Evolutionary conservation across 2,329 filamentous ascomycete species (phyloP), one percentile per base, ranked within the genome.

Genomic region (Macroventuria anomochaeta): DNA sequence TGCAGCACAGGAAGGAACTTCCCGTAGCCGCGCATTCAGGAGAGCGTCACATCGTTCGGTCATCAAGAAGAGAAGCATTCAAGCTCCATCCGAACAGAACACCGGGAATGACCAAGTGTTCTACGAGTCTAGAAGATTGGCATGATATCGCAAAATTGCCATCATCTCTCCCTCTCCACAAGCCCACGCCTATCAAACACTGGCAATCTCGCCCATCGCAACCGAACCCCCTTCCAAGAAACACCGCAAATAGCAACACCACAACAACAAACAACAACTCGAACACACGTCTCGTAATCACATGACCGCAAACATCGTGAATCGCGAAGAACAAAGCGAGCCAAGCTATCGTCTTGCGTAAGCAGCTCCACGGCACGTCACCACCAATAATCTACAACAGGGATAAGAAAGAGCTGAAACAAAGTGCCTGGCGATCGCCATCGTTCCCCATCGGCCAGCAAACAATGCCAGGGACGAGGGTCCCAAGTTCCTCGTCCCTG

Each of bases 351-450:
- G 21, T 37, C 42, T 53, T 53, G 42, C 49, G 42, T 42, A 53
- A 53, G 49, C 49, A 42, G 36, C 37, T 13, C 46, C 37, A 42
- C 46, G 5, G 31, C 32, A 38, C 50, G 50, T 47, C 37, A 47
- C 26, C 23, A 5, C 1, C 11, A 29, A 42, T 32, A 23, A 53
- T 25, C 20, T 7, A 5, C 36, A 7, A 12, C 43, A 41, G 13
- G 50, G 37, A 36, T 31, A 2, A 3, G 2, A n/a, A 7, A 17
- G 11, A 23, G 15, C 40, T 47, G 42, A 53, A 47, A 53, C 43
- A 38, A 26, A 13, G 31, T 41, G 38, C 42, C 49, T 53, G 43
- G 28, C 42, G 50, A 53, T 53, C 50, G 10, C 13, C n/a, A 31
- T 46, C 17, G 10, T n/a, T 40, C 15, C 17, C 23, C 29, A 17